Evolutionary conservation across 768 basidiomycete species (phyloP).

Genomic region (Sarcodon sp.): DNA sequence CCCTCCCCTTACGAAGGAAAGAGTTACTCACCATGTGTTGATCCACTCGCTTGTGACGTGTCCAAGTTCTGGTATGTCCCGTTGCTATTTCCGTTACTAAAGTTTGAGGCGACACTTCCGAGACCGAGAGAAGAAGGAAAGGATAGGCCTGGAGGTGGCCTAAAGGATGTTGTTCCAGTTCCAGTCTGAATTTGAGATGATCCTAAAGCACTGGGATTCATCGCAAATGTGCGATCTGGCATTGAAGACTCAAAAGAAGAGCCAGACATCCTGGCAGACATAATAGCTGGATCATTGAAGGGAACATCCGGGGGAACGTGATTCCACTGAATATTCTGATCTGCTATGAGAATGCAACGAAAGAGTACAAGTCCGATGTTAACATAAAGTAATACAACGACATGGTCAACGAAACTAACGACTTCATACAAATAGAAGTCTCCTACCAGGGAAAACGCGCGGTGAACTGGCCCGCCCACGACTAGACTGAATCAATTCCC

Average conservation of each 20-base stretch:
- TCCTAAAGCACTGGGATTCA: no score
- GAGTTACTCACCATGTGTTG: conserved; percentile 56
- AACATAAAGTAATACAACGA: no score
- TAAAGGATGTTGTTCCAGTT: conserved; percentile 8
- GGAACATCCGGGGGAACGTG: conserved; percentile 9
- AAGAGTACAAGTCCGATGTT: conserved; percentile 11
- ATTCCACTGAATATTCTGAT: neutral
- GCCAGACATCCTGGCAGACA: conserved; percentile 57
- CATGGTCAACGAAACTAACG: no score
- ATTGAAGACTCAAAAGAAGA: conserved; percentile 20
- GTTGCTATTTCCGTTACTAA: neutral
- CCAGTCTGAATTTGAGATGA: no score
- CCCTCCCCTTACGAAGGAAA: conserved; percentile 57
- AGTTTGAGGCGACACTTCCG: neutral
- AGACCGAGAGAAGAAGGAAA: conserved; percentile 21
- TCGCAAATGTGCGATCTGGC: conserved; percentile 1
- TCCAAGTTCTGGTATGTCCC: conserved; percentile 14
- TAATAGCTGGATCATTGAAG: conserved; percentile 69
- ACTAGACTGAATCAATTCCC: conserved; percentile 64
- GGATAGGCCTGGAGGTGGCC: conserved; percentile 59
- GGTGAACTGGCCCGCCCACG: conserved; percentile 36
- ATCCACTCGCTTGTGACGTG: conserved; percentile 22
- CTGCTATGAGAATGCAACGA: conserved; percentile 8
- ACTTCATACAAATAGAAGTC: conserved; percentile 24
- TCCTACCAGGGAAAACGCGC: conserved; percentile 34